These are phyloP conservation scores for Coemansia sp. DNA, from an alignment of 192 early-diverging fungal species.

Conservation along the genomic window DNA sequence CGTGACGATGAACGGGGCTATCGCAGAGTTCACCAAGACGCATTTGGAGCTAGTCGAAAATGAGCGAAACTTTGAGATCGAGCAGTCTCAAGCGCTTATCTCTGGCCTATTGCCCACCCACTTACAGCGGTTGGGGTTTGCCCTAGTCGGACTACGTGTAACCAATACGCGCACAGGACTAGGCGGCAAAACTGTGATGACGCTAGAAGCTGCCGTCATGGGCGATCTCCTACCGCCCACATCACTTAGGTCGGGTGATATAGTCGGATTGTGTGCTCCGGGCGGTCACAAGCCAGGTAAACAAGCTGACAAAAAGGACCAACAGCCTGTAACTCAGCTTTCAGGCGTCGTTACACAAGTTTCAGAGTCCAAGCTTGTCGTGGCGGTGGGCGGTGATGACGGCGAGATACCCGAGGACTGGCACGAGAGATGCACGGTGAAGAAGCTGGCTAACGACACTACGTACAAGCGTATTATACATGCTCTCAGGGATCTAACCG, in stretches of 20 bases:
- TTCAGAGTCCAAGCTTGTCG: slow-evolving; percentile 62
- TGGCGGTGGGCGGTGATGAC: slow-evolving; percentile 65
- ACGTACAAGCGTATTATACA: slow-evolving; percentile 49
- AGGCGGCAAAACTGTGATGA: slow-evolving; percentile 69
- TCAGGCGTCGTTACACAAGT: slow-evolving; percentile 63
- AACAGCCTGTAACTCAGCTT: not conserved
- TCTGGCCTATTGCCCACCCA: slow-evolving; percentile 60
- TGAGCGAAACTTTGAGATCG: slow-evolving; percentile 57
- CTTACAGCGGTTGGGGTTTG: slow-evolving; percentile 67
- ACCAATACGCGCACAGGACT: slow-evolving; percentile 66
- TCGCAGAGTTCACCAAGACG: slow-evolving; percentile 17
- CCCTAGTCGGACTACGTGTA: slow-evolving; percentile 64
- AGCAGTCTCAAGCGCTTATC: slow-evolving; percentile 35
- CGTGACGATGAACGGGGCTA: not conserved
- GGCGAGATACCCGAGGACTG: slow-evolving; percentile 59
- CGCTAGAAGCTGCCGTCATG: slow-evolving; percentile 63
- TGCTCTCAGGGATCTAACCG: slow-evolving; percentile 35
- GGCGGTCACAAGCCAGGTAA: slow-evolving; percentile 14
- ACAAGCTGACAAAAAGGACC: slow-evolving; percentile 19
- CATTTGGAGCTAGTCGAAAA: slow-evolving; percentile 61
- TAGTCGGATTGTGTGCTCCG: slow-evolving; percentile 65
- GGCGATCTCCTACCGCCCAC: slow-evolving; percentile 64
- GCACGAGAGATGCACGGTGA: slow-evolving; percentile 61
- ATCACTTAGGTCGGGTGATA: slow-evolving; percentile 68
- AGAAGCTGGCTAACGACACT: slow-evolving; percentile 60